Percentiles rank a stretch among this genome's conserved stretches.
These are phyloP conservation scores for Trypanosomatidae sp. DNA, from an alignment of 208 protist genomes.

Conservation along the genomic window DNA sequence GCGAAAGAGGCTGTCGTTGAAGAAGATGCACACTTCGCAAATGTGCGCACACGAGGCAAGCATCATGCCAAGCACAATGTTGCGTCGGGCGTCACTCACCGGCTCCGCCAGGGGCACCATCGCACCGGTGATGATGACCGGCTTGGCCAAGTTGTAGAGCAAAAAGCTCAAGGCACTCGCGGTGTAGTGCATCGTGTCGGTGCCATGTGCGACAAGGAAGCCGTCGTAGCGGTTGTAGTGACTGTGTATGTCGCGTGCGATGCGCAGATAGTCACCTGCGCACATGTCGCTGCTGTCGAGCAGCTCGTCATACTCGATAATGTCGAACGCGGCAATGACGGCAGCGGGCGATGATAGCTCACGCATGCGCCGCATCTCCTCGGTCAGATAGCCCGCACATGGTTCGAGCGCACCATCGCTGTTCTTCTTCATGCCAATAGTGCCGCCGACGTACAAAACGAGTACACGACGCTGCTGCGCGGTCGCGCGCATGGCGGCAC, in stretches of 20 bases:
- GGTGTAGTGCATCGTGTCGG: slow-evolving; percentile 97
- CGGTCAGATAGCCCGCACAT: slow-evolving; percentile 44
- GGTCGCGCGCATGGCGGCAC: no score
- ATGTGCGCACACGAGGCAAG: slow-evolving; percentile 72
- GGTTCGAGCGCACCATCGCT: slow-evolving; percentile 44
- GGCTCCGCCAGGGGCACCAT: slow-evolving; percentile 85
- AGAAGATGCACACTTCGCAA: slow-evolving; percentile 93
- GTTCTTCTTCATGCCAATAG: slow-evolving; percentile 82
- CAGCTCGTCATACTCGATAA: slow-evolving; percentile 65
- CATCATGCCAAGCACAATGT: slow-evolving; percentile 78
- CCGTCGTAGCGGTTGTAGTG: slow-evolving; percentile 91
- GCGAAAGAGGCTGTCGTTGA: slow-evolving; percentile 86
- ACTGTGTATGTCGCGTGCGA: slow-evolving; percentile 44
- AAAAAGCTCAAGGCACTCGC: slow-evolving; percentile 93
- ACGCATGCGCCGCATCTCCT: slow-evolving; percentile 45
- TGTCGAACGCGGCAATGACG: slow-evolving; percentile 53
- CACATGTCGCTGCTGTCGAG: slow-evolving; percentile 84
- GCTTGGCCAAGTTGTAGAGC: slow-evolving; percentile 92
- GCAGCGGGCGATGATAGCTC: slow-evolving; percentile 17
- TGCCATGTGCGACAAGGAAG: slow-evolving; percentile 95
- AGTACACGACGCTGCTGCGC: slow-evolving; percentile 31
- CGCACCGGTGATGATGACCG: slow-evolving; percentile 94
- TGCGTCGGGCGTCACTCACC: slow-evolving; percentile 82
- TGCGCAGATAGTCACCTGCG: slow-evolving; percentile 53
- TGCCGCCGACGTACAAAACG: slow-evolving; percentile 81